phyloP scores from a whole-genome alignment of 768 basidiomycete species.

The Antrodiella citrinella region DNA sequence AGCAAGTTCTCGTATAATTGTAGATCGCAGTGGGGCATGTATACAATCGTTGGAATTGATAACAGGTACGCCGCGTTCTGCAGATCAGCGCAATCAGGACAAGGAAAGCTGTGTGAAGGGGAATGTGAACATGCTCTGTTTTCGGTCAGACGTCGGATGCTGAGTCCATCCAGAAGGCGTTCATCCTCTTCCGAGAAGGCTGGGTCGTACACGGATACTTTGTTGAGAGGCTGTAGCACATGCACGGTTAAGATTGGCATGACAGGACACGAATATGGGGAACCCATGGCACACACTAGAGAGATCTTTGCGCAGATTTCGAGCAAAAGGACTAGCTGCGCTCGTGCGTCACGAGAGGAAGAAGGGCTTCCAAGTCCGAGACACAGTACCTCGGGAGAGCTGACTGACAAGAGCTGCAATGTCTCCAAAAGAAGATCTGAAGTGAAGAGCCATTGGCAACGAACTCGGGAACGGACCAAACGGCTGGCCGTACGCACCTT shows the following conservation, averaged over 20 bases:
- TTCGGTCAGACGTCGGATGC: conserved; percentile 29
- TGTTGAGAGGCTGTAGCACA: conserved; percentile 34
- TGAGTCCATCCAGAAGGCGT: conserved; percentile 35
- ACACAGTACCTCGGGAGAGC: conserved; percentile 40
- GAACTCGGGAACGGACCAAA: conserved; percentile 21
- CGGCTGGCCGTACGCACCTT: conserved; percentile 55
- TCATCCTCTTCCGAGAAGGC: conserved; percentile 59
- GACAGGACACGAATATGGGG: conserved; percentile 8
- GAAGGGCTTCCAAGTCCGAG: conserved; percentile 72
- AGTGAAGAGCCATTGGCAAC: neutral
- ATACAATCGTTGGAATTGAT: conserved; percentile 48
- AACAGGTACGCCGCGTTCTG: conserved; percentile 28
- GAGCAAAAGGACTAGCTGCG: conserved; percentile 62
- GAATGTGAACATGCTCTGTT: conserved; percentile 36
- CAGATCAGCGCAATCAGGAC: conserved; percentile 1
- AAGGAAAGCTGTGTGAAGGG: neutral
- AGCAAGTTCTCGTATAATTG: conserved; percentile 61
- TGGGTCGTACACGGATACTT: conserved; percentile 60
- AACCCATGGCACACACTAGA: conserved; percentile 44
- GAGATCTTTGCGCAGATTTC: conserved; percentile 42
- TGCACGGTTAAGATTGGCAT: conserved; percentile 2
- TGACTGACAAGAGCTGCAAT: conserved; percentile 11
- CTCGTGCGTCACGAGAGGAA: conserved; percentile 49
- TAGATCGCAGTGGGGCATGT: conserved; percentile 77
- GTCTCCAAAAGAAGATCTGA: conserved; percentile 19